Base-by-base conservation (phyloP, 2,329 filamentous ascomycete species). In the Triangularia setosa region DNA sequence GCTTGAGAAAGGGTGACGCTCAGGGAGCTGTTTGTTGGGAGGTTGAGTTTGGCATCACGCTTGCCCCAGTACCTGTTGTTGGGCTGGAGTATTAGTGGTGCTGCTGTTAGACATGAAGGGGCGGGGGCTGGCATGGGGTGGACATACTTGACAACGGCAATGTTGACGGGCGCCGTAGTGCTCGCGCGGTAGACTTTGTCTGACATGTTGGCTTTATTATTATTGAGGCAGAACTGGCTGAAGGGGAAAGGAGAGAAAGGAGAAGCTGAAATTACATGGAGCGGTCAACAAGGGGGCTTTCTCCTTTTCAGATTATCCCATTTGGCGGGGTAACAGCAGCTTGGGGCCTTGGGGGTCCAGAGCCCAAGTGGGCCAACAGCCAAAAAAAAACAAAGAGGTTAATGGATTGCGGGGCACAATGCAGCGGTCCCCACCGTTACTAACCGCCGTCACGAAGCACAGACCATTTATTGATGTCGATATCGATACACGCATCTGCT, bases 101-200 rank as follows among this genome's bases (percentile, higher is more conserved):
- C 12, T 54, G 21, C 8, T 55, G 11, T 27, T 28, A 53, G 28
- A 28, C n/a, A n/a, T 21, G n/a, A n/a, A 25, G 12, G n/a, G 33
- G n/a, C n/a, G 21, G 35, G 44, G 28, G 4, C 9, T 16, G 58
- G 21, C 35, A 52, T 23, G 7, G 25, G 8, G 44, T 27, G 23
- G 56, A 54, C 77, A 61, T 74, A 96, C 90, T 98, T 98, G 81
- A 98, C 95, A 64, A 98, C 93, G 70, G 94, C 94, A 76, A 98
- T 98, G 83, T 98, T 98, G 75, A 98, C 94, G 14, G 94, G 95
- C 48, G 95, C 95, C 69, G 93, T 98, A 65, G 95, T 97, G 82
- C 91, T 97, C 71, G 95, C 92, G 73, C 93, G 90, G 82, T 96
- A 93, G 73, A 98, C 85, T 64, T 81, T 83, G 61, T 73, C 77